phyloP scores from a whole-genome alignment of 106 monocot species.

The Dendrobium catenatum region DNA sequence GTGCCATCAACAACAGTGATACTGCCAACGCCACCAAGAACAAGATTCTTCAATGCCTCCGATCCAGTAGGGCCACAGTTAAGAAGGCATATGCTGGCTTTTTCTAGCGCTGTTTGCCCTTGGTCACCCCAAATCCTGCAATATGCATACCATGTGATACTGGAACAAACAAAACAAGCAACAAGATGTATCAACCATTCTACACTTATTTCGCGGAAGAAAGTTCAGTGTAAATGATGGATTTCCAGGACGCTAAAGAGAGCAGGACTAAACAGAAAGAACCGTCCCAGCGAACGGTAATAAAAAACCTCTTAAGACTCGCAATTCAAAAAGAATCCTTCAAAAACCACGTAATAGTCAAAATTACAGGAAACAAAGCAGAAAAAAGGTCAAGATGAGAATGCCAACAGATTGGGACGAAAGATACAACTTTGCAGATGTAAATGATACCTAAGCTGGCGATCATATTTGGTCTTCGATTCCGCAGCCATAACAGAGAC shows the following conservation, averaged over 20 bases:
- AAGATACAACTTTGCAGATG: not conserved
- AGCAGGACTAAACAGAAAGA: not conserved
- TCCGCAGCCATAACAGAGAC: constrained; percentile 25
- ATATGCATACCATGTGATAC: constrained; percentile 5
- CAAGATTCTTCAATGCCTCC: constrained; percentile 93
- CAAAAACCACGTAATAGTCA: not conserved
- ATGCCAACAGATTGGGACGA: not conserved
- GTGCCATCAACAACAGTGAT: constrained; percentile 84
- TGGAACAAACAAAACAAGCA: not conserved
- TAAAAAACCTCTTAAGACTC: not conserved
- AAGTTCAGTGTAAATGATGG: not conserved
- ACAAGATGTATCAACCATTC: not conserved
- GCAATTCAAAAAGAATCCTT: not conserved
- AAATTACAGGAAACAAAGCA: not conserved
- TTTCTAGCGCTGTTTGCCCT: constrained; percentile 84
- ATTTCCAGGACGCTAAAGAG: not conserved
- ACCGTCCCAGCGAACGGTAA: not conserved
- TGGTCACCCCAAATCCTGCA: constrained; percentile 98
- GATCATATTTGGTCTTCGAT: constrained; percentile 68
- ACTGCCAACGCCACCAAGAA: constrained; percentile 92
- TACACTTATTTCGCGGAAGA: not conserved
- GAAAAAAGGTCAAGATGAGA: not conserved
- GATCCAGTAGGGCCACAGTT: constrained; percentile 95
- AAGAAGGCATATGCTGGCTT: constrained; percentile 83
- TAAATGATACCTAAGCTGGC: constrained; percentile 49